Conservation (phyloP, 176 grass and related monocot species). For the Aegilops longissima region DNA sequence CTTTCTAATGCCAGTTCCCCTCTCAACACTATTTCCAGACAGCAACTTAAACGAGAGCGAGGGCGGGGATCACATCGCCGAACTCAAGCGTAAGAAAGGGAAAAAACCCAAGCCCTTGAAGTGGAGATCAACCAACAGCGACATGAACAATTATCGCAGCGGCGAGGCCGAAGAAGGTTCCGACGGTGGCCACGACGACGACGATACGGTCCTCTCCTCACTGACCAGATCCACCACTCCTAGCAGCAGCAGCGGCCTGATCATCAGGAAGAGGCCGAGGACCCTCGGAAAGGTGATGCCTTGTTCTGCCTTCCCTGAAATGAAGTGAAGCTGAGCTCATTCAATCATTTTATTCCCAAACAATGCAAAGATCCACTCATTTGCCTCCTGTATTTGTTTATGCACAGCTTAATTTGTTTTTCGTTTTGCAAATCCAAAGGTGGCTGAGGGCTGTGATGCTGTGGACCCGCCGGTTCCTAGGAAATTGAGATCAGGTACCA, state of each 20-base stretch:
- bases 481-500: slow-evolving; percentile 80
- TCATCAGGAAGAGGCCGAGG: slow-evolving; percentile 43
- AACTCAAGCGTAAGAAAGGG: slow-evolving; percentile 41
- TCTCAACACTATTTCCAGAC: slow-evolving; percentile 32
- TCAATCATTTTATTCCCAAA: not conserved
- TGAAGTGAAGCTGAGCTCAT: not conserved
- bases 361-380: not conserved
- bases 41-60: slow-evolving; percentile 7
- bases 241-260: slow-evolving; percentile 15
- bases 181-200: slow-evolving; percentile 21
- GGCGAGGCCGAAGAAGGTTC: not conserved
- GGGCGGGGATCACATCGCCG: slow-evolving; percentile 21
- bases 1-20: not conserved
- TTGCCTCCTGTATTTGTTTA: slow-evolving; percentile 4
- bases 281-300: slow-evolving; percentile 49
- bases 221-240: not conserved
- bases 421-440: slow-evolving; percentile 37
- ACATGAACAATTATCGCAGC: slow-evolving; percentile 6
- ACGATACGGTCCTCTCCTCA: slow-evolving; percentile 34
- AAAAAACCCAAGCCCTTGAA: slow-evolving; percentile 49
- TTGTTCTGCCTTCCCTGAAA: not conserved
- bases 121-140: slow-evolving; percentile 47
- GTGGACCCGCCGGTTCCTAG: slow-evolving; percentile 67
- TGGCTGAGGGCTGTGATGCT: slow-evolving; percentile 43
- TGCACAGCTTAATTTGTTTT: slow-evolving; percentile 2